A percentile compares a stretch with the other conserved stretches of the same genome.
These are phyloP conservation scores for Pseudopyricularia javanii DNA, from an alignment of 2,329 filamentous ascomycete species.

Conservation along the genomic window DNA sequence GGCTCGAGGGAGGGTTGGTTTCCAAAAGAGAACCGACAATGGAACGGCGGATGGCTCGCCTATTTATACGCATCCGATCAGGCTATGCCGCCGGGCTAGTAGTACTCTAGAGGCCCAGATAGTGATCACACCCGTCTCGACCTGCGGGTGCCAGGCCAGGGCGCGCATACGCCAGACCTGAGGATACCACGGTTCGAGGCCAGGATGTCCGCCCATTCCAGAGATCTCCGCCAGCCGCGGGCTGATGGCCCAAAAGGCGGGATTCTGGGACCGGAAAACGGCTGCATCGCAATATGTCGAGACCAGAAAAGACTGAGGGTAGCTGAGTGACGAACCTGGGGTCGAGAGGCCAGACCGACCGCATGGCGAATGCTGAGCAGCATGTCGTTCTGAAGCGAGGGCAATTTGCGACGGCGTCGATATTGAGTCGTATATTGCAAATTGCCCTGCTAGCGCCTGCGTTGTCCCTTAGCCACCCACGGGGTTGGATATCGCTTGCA, in stretches of 20 bases:
- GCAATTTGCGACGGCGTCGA: background rate
- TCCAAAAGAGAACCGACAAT: slow-evolving; percentile 7
- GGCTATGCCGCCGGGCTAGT: background rate
- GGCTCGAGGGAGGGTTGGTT: background rate
- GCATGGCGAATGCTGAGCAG: background rate
- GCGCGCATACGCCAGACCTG: background rate
- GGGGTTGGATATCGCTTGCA: background rate
- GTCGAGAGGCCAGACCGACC: too few species aligned
- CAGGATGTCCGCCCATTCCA: background rate
- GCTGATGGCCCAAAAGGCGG: background rate
- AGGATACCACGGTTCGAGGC: background rate
- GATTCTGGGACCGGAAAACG: background rate
- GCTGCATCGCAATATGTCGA: background rate
- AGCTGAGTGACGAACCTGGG: too few species aligned
- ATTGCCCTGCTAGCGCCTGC: background rate
- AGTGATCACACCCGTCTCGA: background rate
- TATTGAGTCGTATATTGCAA: background rate
- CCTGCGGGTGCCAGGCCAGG: background rate
- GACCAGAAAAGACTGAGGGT: background rate
- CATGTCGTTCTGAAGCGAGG: background rate
- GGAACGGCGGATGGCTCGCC: slow-evolving; percentile 6
- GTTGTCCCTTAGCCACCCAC: background rate
- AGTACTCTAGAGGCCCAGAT: background rate
- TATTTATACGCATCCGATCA: slow-evolving; percentile 13
- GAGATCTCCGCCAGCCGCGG: background rate